Evolutionary conservation across 768 basidiomycete species (phyloP), one percentile per base, ranked within the genome.

Genomic region (Russula emetica): DNA sequence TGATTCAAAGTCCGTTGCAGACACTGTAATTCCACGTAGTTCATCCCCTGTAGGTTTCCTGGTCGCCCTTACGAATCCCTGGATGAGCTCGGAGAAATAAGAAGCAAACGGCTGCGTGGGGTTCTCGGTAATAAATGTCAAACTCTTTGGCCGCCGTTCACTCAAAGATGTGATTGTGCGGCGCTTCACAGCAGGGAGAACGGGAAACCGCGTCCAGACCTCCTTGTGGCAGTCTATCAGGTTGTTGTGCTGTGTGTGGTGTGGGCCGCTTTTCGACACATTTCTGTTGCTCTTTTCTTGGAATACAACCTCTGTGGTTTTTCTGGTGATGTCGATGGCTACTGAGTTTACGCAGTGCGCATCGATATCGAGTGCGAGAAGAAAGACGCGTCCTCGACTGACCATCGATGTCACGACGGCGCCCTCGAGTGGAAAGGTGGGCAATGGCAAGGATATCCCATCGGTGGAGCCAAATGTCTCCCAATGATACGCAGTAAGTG

Each of bases 221-320:
- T 64, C 63, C 9, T n/a, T 47, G 38, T 59, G 52, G 20, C 63
- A 64, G 28, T 64, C 63, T 4, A 64, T 44, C 14, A 60, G 18
- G 28, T 13, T 54, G 60, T 85, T 86, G 62, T 84, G 78, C 6
- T 70, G 67, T 1, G 77, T 76, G 2, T 40, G 20, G 13, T 40
- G 58, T 14, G 60, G 52, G 36, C 55, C 61, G 2, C 70, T 63
- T 20, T 28, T 63, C 26, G 69, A 58, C 14, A 64, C 53, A 11
- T 60, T 59, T 13, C 69, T 70, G 30, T 45, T 51, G 0, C 76
- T 79, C 42, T 76, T 80, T 58, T 80, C 77, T 62, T 77, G 76
- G 74, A 87, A 85, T 57, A 74, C 76, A 60, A 83, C 84, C 55
- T 85, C 82, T 0, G 85, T 84, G 4, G 76, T 71, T 62, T 80